These are phyloP conservation scores for Coemansia sp. DNA, from an alignment of 192 early-diverging fungal species.

Conservation along the genomic window DNA sequence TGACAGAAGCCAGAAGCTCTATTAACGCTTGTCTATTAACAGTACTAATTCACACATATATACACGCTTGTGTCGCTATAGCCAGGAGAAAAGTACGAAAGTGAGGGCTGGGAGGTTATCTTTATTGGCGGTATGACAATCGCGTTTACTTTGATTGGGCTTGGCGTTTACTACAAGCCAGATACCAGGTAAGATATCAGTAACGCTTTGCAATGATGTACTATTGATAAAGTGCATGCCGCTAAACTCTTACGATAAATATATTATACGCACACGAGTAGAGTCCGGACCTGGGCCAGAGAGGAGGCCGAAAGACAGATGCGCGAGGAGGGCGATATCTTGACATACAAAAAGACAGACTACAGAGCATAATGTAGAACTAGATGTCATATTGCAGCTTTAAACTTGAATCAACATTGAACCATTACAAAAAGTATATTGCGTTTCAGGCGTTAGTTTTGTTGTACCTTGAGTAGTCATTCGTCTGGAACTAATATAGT, in stretches of 20 bases:
- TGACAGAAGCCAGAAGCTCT: too few relatives aligned
- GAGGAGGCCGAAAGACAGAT: constrained; percentile 74
- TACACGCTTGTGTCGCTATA: constrained; percentile 14
- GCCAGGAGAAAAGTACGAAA: constrained; percentile 66
- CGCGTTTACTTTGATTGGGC: constrained; percentile 57
- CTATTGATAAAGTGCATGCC: neutral
- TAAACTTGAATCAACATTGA: neutral
- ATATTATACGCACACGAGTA: constrained; percentile 16
- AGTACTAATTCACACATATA: too few relatives aligned
- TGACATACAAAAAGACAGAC: constrained; percentile 61
- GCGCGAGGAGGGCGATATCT: constrained; percentile 63
- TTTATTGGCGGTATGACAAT: constrained; percentile 65
- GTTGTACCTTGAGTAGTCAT: too few relatives aligned
- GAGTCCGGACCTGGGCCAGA: constrained; percentile 71
- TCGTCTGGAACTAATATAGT: too few relatives aligned
- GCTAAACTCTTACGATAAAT: neutral
- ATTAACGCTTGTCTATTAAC: too few relatives aligned
- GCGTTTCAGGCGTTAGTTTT: too few relatives aligned
- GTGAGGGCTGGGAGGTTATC: constrained; percentile 73
- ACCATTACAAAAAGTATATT: neutral
- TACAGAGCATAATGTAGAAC: constrained; percentile 35
- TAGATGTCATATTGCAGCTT: neutral
- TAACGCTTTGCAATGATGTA: neutral
- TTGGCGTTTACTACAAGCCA: constrained; percentile 70
- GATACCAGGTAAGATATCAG: constrained; percentile 63